phyloP scores from a whole-genome alignment of 2,329 filamentous ascomycete species.

The Colletotrichum sp. region DNA sequence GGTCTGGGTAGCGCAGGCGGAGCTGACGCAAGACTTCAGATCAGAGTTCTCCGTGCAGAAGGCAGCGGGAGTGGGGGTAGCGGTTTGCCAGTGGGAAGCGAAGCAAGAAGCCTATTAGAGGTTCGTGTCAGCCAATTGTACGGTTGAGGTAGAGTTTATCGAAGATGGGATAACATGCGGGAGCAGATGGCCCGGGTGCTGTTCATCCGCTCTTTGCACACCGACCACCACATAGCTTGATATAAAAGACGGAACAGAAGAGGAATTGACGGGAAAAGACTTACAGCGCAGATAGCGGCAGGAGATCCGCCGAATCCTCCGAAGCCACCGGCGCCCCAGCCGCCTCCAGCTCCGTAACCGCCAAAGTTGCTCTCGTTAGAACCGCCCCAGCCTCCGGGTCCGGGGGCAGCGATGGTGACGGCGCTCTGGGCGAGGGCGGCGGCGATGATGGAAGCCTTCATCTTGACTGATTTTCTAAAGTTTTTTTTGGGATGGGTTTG shows the following conservation, averaged over 20 bases:
- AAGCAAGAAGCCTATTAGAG: conserved; percentile 23
- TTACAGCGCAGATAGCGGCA: conserved; percentile 12
- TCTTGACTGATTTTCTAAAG: background rate
- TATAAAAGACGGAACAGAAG: background rate
- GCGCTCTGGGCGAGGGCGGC: conserved; percentile 13
- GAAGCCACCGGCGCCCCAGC: conserved; percentile 1
- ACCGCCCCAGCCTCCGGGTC: background rate
- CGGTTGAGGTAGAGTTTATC: background rate
- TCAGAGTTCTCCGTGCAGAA: conserved; percentile 22
- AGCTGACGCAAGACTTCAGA: conserved; percentile 25
- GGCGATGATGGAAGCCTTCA: conserved; percentile 17
- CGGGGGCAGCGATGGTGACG: conserved; percentile 2
- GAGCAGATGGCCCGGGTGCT: background rate
- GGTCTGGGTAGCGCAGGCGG: conserved; percentile 24
- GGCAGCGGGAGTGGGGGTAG: conserved; percentile 24
- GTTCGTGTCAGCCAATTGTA: background rate
- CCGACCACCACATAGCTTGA: background rate
- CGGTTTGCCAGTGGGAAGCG: conserved; percentile 28
- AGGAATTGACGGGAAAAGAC: background rate
- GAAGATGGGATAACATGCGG: background rate
- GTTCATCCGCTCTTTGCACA: background rate
- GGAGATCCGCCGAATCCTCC: conserved; percentile 1
- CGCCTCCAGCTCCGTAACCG: conserved; percentile 1
- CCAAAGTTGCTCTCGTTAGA: background rate
- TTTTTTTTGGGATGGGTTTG: background rate